Evolutionary conservation across 148 eudicot species (phyloP).

Genomic region (Suaeda aralocaspica): DNA sequence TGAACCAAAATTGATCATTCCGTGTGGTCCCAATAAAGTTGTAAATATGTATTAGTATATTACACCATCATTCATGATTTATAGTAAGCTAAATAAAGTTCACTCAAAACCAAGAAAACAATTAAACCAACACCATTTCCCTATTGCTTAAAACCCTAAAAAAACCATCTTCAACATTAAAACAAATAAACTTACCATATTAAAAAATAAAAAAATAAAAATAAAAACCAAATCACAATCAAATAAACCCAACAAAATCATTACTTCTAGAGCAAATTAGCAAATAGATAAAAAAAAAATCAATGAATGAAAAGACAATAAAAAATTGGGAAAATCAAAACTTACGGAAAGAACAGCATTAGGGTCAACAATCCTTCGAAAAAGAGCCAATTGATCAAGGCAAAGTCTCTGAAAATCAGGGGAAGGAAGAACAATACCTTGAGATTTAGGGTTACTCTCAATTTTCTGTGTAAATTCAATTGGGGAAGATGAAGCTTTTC

Average conservation of each 20-base stretch:
- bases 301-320: neutral
- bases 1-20: neutral
- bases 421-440: slow-evolving; percentile 61
- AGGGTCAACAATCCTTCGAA: slow-evolving; percentile 73
- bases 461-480: slow-evolving; percentile 73
- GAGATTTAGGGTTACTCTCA: slow-evolving; percentile 46
- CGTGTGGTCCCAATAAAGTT: neutral
- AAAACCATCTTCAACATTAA: neutral
- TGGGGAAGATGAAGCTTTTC: slow-evolving; percentile 68
- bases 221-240: no score
- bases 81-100: neutral
- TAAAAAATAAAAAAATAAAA: no score
- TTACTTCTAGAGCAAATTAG: no score
- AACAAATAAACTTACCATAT: no score
- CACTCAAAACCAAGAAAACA: neutral
- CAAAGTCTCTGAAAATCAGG: slow-evolving; percentile 81
- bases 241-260: no score
- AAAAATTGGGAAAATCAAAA: neutral
- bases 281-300: no score
- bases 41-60: no score
- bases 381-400: slow-evolving; percentile 72
- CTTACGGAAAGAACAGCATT: slow-evolving; percentile 73
- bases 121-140: neutral
- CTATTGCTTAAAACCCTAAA: neutral
- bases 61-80: neutral